Base-by-base conservation (phyloP, 352 stramenopile genomes). In the Globisporangium megalacanthum region DNA sequence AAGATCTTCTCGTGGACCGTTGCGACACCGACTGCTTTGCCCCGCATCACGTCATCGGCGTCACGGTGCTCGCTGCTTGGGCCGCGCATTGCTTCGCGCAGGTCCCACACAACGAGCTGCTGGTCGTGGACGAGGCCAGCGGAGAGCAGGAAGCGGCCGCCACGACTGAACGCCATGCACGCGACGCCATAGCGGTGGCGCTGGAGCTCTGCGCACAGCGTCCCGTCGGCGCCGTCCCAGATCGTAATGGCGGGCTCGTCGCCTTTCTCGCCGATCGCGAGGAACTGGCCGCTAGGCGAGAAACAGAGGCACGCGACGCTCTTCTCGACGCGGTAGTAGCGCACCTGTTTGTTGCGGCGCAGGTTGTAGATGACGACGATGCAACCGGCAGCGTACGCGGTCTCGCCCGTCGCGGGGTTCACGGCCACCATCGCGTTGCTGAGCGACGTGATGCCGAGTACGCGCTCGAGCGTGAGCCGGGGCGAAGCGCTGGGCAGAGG, bases 351-450 rank as follows among this genome's bases (percentile, higher is more conserved):
- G 66, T 94, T 88, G 39, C 85, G 66, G 0, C 83, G 68, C 29
- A 92, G 56, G 68, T 91, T 94, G 78, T 95, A 96, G 47, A 96
- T 77, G n/a, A 96, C 88, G 49, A 96, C 88, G 45, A 95, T 91
- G 60, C 84, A 93, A 8, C 88, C 88, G 4, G 88, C 86, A 4
- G 85, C 70, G 63, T 94, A 96, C 52, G 86, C 88, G 59, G 94
- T 74, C 66, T 96, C 85, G 7, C 83, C 81, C 9, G 79, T 90
- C 42, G 78, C 75, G 15, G 74, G 75, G 56, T 91, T 92, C 25
- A 94, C 81, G 4, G 76, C 77, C 49, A 94, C 65, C 71, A 84
- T 82, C 8, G 77, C 69, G 48, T 94, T 94, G 62, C 76, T 89
- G 0, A 80, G 62, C 36, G 77, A 79, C 6, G 84, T 92, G 11